These are phyloP conservation scores for Talaromyces nanjingensis DNA, from an alignment of 495 filamentous ascomycete species.

Conservation along the genomic window DNA sequence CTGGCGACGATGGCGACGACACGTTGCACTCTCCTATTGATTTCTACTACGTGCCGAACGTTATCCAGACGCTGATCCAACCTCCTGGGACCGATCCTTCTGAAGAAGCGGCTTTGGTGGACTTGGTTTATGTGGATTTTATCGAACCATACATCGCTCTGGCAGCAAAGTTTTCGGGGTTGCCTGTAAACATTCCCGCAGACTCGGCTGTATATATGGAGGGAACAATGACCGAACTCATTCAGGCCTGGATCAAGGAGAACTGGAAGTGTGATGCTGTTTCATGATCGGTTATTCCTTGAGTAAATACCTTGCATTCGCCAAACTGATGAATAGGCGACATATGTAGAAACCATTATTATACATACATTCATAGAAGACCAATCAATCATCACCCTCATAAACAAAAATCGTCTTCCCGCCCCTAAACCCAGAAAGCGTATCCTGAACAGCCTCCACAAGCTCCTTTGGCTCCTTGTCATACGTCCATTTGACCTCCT, in stretches of 20 bases:
- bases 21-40: conserved; percentile 69
- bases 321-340: background rate
- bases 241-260: conserved; percentile 69
- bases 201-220: conserved; percentile 59
- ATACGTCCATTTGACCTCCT: conserved; percentile 73
- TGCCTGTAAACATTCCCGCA: conserved; percentile 46
- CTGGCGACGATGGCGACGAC: conserved; percentile 83
- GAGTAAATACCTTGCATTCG: background rate
- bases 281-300: background rate
- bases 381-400: conserved; percentile 36
- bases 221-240: conserved; percentile 63
- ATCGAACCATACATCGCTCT: conserved; percentile 71
- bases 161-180: conserved; percentile 61
- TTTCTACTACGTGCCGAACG: conserved; percentile 76
- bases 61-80: conserved; percentile 63
- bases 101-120: conserved; percentile 57
- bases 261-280: conserved; percentile 54
- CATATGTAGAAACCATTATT: background rate
- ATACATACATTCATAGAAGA: conserved; percentile 8
- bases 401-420: conserved; percentile 93
- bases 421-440: conserved; percentile 68
- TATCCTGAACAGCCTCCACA: conserved; percentile 60
- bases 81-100: conserved; percentile 18
- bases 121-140: conserved; percentile 88
- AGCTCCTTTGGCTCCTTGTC: conserved; percentile 60